Base-by-base conservation (phyloP, 1,139 yeast species). In the Saccharomycopsis phalli region DNA sequence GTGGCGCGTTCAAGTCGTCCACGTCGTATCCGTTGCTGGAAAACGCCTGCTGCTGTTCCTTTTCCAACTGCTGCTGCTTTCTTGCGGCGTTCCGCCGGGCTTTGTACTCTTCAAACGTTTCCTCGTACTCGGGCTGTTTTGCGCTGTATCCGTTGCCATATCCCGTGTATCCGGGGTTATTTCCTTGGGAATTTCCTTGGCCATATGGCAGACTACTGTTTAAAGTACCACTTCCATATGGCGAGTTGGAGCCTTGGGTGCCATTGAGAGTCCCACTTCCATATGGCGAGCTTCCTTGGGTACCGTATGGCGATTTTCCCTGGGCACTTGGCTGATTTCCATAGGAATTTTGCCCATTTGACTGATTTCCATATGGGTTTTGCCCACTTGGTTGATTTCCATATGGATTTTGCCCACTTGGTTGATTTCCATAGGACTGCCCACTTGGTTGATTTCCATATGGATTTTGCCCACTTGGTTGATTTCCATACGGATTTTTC, bases 1-100 rank as follows among this genome's bases (percentile, higher is more conserved):
- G 7, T 3, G 43, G 45, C 3, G 42, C 45, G 34, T 42, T 45
- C 34, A 41, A 36, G 31, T 41, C 46, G 28, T 45, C 45, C 28
- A 26, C 44, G 13, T 36, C 37, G 14, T 34, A 32, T 20, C 26
- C 16, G 16, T 29, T 23, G 19, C 20, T 23, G 19, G 22, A 16
- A n/a, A 35, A 23, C 28, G 23, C 36, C 28, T 6, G 23, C 19
- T 16, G 17, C 31, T 16, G 20, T 28, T 18, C 31, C 18, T 23
- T 29, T 31, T 27, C 22, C 22, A 27, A 13, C 25, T 31, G 23
- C 25, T 18, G 27, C 21, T 30, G 29, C 17, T 34, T 30, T 19
- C 34, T 32, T 27, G 33, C 38, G 17, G 31, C 28, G 5, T 31
- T 29, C 31, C 20, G 36, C 32, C 42, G 31, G 11, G 33, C 40